Conservation (phyloP, 2,329 filamentous ascomycete species). For the Ophiostoma tasmaniense region DNA sequence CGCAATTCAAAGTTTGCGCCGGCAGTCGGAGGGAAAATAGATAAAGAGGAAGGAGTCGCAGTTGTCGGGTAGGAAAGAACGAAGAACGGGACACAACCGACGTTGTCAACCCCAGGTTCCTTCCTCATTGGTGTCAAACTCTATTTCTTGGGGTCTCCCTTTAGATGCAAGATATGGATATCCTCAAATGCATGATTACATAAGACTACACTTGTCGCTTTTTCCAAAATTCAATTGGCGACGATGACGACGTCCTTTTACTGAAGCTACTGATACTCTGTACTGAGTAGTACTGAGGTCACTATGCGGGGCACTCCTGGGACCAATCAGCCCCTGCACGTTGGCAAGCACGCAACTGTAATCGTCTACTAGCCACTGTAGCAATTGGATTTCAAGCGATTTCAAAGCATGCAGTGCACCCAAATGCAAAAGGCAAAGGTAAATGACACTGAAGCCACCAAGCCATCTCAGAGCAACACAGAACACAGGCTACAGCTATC, state of each 20-base stretch:
- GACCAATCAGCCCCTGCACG: slow-evolving; percentile 17
- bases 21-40: neutral
- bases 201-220: neutral
- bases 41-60: neutral
- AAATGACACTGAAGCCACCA: neutral
- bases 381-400: neutral
- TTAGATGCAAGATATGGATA: neutral
- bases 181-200: neutral
- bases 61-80: neutral
- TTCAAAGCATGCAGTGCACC: neutral
- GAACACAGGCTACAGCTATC: neutral
- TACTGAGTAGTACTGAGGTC: too few relatives aligned
- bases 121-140: neutral
- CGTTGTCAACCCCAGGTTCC: neutral
- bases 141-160: neutral
- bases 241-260: too few relatives aligned
- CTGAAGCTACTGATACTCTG: too few relatives aligned
- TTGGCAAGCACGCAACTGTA: slow-evolving; percentile 17
- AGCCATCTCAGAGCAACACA: neutral
- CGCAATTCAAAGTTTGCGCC: neutral
- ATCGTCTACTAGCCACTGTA: neutral
- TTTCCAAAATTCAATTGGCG: neutral
- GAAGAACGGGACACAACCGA: neutral
- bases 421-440: too few relatives aligned
- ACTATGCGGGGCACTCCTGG: neutral